Conservation (phyloP, 1,139 yeast genomes). For the Candida smagusa region DNA sequence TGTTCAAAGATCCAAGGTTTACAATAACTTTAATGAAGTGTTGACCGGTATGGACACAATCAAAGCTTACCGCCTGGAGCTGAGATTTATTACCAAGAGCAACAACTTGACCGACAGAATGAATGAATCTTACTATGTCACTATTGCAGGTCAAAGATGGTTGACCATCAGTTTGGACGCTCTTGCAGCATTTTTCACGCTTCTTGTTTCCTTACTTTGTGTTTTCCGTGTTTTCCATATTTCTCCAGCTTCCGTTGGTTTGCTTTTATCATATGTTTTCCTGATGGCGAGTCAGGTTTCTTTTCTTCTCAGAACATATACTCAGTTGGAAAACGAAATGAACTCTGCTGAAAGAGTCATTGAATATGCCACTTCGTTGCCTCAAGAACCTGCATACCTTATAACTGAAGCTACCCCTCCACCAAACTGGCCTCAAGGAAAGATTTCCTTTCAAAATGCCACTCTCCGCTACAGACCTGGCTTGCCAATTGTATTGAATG, state of each 20-base stretch:
- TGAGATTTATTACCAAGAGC: constrained; percentile 10
- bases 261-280: constrained; percentile 56
- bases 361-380: constrained; percentile 53
- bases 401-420: constrained; percentile 9
- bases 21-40: constrained; percentile 17
- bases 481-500: constrained; percentile 64
- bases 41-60: constrained; percentile 16
- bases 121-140: constrained; percentile 16
- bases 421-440: constrained; percentile 40
- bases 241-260: constrained; percentile 63
- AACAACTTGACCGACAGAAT: constrained; percentile 12
- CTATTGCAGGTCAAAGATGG: constrained; percentile 16
- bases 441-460: constrained; percentile 54
- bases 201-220: constrained; percentile 54
- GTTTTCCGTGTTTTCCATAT: constrained; percentile 58
- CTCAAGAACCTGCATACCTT: constrained; percentile 33
- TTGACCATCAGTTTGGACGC: constrained; percentile 13
- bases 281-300: constrained; percentile 44
- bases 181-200: constrained; percentile 18
- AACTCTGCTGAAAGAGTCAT: constrained; percentile 75
- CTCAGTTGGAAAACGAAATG: constrained; percentile 75
- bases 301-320: constrained; percentile 45
- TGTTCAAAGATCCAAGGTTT: constrained; percentile 16
- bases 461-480: constrained; percentile 67
- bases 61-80: constrained; percentile 13